phyloP scores from a whole-genome alignment of 2,329 filamentous ascomycete species.

The Epichloe festucae region DNA sequence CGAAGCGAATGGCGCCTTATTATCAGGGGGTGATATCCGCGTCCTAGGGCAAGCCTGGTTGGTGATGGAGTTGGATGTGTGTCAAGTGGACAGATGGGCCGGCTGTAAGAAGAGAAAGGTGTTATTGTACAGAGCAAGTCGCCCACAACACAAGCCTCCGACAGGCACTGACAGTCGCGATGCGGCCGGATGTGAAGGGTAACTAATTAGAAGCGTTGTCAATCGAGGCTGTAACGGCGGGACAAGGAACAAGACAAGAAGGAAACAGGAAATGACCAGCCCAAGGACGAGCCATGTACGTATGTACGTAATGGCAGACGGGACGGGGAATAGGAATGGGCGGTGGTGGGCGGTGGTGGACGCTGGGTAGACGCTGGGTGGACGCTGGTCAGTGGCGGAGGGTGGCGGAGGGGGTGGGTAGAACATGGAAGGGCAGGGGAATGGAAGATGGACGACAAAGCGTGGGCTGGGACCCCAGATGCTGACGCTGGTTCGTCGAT shows the following conservation, averaged over 20 bases:
- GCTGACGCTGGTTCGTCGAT: conserved; percentile 24
- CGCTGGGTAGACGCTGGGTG: no score
- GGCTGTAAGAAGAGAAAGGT: neutral
- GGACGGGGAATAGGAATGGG: conserved; percentile 1
- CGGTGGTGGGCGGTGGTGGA: neutral
- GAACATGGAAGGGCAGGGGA: conserved; percentile 10
- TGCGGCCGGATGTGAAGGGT: neutral
- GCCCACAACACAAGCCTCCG: neutral
- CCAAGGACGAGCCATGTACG: neutral
- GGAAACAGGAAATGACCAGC: neutral
- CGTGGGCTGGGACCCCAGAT: neutral
- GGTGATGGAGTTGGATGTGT: neutral
- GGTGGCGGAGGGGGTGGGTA: conserved; percentile 1
- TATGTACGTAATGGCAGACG: neutral
- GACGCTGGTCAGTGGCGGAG: no score
- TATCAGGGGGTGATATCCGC: neutral
- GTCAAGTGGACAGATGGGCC: neutral
- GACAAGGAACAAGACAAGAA: neutral
- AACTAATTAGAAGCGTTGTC: neutral
- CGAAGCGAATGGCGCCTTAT: neutral
- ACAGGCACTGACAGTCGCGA: neutral
- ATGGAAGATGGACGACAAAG: conserved; percentile 5
- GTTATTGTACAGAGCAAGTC: neutral
- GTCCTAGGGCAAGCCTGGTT: neutral
- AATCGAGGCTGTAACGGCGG: neutral